These are phyloP conservation scores for Leccinum fibrillosum DNA, from an alignment of 768 basidiomycete genomes.

Conservation along the genomic window DNA sequence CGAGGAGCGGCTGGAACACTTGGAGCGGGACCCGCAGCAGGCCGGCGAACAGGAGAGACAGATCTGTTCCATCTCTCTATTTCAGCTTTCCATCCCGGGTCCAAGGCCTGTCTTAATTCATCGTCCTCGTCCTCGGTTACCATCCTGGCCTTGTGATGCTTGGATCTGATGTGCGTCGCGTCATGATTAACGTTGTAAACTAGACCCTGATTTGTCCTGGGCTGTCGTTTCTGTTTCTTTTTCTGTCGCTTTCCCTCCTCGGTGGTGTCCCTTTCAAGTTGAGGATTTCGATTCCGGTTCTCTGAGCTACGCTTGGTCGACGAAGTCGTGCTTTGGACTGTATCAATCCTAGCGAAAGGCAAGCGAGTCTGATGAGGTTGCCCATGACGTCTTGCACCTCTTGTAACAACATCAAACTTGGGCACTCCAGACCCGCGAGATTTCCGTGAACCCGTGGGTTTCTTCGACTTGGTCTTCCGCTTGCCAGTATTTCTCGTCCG, in stretches of 20 bases:
- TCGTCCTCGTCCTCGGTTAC: conserved; percentile 46
- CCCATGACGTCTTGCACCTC: conserved; percentile 33
- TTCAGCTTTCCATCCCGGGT: conserved; percentile 35
- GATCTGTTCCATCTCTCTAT: conserved; percentile 31
- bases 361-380: conserved; percentile 39
- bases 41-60: conserved; percentile 12
- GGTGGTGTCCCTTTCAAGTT: conserved; percentile 1
- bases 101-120: conserved; percentile 39
- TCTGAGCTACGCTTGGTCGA: conserved; percentile 7
- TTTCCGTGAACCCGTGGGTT: conserved; percentile 11
- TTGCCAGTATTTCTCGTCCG: conserved; percentile 31
- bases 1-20: conserved; percentile 6
- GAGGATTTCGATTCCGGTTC: conserved; percentile 10
- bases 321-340: conserved; percentile 1
- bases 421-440: conserved; percentile 6
- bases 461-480: conserved; percentile 14
- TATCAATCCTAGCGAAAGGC: conserved; percentile 28
- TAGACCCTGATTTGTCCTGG: conserved; percentile 27
- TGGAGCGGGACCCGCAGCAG: conserved; percentile 2
- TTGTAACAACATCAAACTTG: conserved; percentile 38
- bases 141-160: conserved; percentile 22
- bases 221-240: conserved; percentile 29
- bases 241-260: conserved; percentile 12
- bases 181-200: conserved; percentile 39
- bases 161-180: conserved; percentile 36